Evolutionary conservation across 345 rosid genomes (phyloP), one percentile per base, ranked within the genome.

Genomic region (Citrus australasica): DNA sequence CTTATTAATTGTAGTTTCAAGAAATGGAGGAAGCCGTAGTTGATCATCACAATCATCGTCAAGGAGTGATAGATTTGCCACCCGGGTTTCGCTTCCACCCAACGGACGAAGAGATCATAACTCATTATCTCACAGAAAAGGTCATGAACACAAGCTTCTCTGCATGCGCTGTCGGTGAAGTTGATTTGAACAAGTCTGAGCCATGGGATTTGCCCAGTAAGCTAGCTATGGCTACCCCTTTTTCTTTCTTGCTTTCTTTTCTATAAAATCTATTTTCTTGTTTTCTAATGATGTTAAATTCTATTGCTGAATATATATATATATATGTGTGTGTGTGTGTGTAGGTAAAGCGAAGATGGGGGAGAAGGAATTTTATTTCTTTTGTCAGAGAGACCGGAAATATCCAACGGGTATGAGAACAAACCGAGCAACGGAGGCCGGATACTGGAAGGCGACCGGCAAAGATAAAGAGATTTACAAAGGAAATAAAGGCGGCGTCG

Each of bases 401-500:
- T 96, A 96, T 27, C 98, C 99, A n/a, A 96, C 99, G 0, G 99
- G 99, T 24, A 90, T 89, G 91, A 91, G 99, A 78, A 96, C 99
- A 2, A 96, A 96, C 72, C 90, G 99, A 53, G 99, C 99, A 3
- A 96, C 99, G 16, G 85, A 81, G 37, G 84, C 98, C 9, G 99
- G 99, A 11, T 94, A 94, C 76, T 96, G 99, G 99, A 96, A 96
- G 84, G 99, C 98, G 1, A 96, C 99, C 1, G 99, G 99, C 0
- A 94, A 94, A 74, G 99, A 96, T 51, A 96, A 89, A 69, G 92
- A 92, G 89, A 94, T 96, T 58, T 90, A 73, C 88, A 87, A 71
- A 80, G 98, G 94, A 4, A 90, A 82, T 79, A 80, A 81, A 13
- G 17, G 51, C 51, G 51, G 4, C 51, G 51, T 2, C 5, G 58